phyloP scores from a whole-genome alignment of 2,329 filamentous ascomycete species.

The Ascochyta clinopodiicola region DNA sequence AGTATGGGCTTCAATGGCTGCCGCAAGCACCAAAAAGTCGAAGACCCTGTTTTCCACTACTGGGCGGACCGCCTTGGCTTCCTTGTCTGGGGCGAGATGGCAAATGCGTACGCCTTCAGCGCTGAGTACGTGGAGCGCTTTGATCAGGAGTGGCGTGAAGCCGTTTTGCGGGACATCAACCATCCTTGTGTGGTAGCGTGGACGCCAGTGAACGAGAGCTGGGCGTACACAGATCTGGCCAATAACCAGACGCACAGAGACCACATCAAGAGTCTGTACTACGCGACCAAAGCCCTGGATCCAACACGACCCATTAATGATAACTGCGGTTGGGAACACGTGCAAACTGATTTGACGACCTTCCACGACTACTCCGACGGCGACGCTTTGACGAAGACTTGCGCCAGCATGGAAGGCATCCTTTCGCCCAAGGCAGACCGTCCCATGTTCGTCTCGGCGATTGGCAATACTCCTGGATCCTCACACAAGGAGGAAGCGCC shows the following conservation, averaged over 20 bases:
- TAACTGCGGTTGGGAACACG: constrained; percentile 76
- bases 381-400: constrained; percentile 62
- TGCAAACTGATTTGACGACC: constrained; percentile 68
- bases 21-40: constrained; percentile 70
- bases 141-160: constrained; percentile 69
- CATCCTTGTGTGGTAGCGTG: constrained; percentile 69
- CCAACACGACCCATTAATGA: constrained; percentile 71
- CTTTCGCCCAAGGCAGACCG: constrained; percentile 60
- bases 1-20: constrained; percentile 69
- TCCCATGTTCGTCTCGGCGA: constrained; percentile 62
- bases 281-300: constrained; percentile 69
- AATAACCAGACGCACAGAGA: constrained; percentile 65
- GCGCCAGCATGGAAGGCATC: constrained; percentile 61
- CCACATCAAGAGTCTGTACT: constrained; percentile 69
- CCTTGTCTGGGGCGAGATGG: constrained; percentile 70
- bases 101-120: constrained; percentile 69
- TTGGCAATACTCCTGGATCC: constrained; percentile 52
- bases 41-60: constrained; percentile 67
- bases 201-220: constrained; percentile 71
- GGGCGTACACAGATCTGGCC: constrained; percentile 68
- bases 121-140: constrained; percentile 65
- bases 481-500: constrained; percentile 63
- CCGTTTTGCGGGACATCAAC: constrained; percentile 69
- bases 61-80: constrained; percentile 67
- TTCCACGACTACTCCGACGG: constrained; percentile 73